A percentile compares a stretch with the other conserved stretches of the same genome.
These are phyloP conservation scores for Sugiyamaella japonica DNA, from an alignment of 1,139 yeast genomes.

Conservation along the genomic window DNA sequence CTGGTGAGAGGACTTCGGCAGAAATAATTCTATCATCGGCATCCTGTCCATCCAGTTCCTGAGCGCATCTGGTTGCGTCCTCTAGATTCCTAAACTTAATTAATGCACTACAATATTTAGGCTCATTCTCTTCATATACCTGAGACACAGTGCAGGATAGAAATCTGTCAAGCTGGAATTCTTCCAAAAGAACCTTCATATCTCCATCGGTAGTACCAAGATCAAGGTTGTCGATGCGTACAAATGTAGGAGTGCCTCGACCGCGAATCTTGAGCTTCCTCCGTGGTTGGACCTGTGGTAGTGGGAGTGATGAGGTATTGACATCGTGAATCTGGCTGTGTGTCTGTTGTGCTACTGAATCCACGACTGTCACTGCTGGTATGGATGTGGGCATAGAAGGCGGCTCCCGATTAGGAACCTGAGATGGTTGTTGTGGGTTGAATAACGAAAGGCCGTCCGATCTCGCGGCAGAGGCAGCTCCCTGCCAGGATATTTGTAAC, in stretches of 20 bases:
- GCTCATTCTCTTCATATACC: conserved; percentile 18
- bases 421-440: neutral
- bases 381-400: neutral
- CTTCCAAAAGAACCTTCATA: conserved; percentile 19
- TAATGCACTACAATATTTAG: conserved; percentile 16
- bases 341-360: neutral
- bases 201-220: conserved; percentile 21
- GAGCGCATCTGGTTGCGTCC: conserved; percentile 20
- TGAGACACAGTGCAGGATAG: conserved; percentile 16
- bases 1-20: conserved; percentile 18
- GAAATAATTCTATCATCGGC: conserved; percentile 21
- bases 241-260: conserved; percentile 23
- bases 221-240: conserved; percentile 21
- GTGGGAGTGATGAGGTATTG: neutral
- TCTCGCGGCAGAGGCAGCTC: neutral
- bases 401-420: neutral
- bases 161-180: conserved; percentile 14
- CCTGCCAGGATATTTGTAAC: neutral
- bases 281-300: conserved; percentile 9
- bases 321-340: neutral
- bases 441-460: neutral
- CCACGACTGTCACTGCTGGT: neutral
- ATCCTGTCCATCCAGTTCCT: conserved; percentile 20
- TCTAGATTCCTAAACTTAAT: conserved; percentile 21
- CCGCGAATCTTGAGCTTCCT: conserved; percentile 21